Conservation (phyloP, 1,284 basidiomycete genomes). For the Ganoderma boninense region DNA sequence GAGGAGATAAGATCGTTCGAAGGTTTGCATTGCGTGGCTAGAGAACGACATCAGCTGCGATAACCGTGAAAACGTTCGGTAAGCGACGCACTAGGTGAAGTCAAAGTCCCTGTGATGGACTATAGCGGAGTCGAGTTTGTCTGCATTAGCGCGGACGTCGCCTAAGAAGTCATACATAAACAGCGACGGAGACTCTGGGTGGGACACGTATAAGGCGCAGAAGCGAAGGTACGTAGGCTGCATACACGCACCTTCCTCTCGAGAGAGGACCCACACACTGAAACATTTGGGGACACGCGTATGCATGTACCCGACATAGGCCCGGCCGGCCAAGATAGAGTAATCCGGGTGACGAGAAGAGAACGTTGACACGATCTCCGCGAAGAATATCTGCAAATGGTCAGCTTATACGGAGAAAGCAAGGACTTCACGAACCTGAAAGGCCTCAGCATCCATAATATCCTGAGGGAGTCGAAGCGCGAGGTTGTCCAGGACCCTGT, state of each 20-base stretch:
- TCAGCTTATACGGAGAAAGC: too few species aligned
- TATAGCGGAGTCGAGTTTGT: too few species aligned
- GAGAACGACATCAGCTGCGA: neutral
- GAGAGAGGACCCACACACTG: neutral
- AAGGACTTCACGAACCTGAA: neutral
- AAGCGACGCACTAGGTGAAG: neutral
- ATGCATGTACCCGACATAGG: neutral
- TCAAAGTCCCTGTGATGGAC: too few species aligned
- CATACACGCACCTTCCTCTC: too few species aligned
- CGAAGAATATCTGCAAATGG: neutral
- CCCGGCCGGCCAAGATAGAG: neutral
- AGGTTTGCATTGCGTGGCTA: neutral
- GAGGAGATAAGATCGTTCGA: neutral
- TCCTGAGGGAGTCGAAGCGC: neutral
- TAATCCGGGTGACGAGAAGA: neutral
- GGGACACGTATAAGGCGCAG: too few species aligned
- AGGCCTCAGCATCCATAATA: neutral
- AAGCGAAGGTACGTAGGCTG: too few species aligned
- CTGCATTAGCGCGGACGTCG: too few species aligned
- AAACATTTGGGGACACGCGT: neutral
- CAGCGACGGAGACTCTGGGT: too few species aligned
- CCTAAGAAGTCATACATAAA: too few species aligned
- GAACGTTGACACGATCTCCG: neutral
- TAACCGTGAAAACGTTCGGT: neutral
- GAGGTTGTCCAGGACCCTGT: too few species aligned